These are phyloP conservation scores for Jamesozyma spencerorum DNA, from an alignment of 805 yeast species.

Conservation along the genomic window DNA sequence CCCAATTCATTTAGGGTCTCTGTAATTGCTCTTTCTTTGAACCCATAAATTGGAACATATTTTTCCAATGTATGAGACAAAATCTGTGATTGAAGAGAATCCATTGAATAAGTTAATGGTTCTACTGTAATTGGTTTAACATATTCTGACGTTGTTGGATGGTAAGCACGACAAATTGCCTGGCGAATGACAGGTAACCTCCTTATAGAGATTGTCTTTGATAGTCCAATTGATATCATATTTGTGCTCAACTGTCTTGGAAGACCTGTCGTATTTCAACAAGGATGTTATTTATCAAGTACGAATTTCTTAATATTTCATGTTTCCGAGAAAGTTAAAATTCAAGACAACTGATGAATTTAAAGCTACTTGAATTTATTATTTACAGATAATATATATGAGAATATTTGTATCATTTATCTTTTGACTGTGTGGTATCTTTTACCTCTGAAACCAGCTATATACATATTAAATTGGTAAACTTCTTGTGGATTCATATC, in stretches of 20 bases:
- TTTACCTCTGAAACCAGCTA: slow-evolving; percentile 92
- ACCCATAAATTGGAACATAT: slow-evolving; percentile 26
- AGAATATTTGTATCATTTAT: background rate
- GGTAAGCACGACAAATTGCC: slow-evolving; percentile 19
- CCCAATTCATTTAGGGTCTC: slow-evolving; percentile 23
- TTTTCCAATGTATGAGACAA: slow-evolving; percentile 20
- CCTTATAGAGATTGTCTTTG: background rate
- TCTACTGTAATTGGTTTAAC: slow-evolving; percentile 11
- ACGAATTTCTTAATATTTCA: too few relatives aligned
- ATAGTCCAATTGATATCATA: background rate
- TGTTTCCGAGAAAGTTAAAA: too few relatives aligned
- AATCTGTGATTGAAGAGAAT: slow-evolving; percentile 22
- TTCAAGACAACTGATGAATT: too few relatives aligned
- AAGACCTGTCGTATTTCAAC: too few relatives aligned
- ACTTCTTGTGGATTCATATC: slow-evolving; percentile 89
- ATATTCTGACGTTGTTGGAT: slow-evolving; percentile 20
- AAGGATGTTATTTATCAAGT: too few relatives aligned
- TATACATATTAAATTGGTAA: slow-evolving; percentile 80
- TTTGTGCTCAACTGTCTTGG: too few relatives aligned
- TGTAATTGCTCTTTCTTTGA: slow-evolving; percentile 26
- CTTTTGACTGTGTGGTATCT: slow-evolving; percentile 74
- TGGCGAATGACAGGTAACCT: background rate
- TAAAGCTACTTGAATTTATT: background rate
- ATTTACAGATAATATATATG: slow-evolving; percentile 3
- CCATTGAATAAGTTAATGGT: slow-evolving; percentile 22